These are phyloP conservation scores for Vinca minor DNA, from an alignment of 257 asterid genomes.

Conservation along the genomic window DNA sequence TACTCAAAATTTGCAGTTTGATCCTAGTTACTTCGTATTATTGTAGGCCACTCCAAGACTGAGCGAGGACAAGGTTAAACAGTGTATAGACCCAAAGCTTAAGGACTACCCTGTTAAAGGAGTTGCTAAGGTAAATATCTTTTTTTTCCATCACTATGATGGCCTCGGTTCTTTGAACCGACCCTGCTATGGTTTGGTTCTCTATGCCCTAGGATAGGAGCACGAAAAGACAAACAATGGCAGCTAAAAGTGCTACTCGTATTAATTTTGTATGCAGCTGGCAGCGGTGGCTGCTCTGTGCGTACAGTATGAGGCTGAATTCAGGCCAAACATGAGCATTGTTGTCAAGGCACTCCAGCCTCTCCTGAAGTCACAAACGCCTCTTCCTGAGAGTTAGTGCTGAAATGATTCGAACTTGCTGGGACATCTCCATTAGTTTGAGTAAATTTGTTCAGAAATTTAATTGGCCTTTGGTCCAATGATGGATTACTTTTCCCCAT, in stretches of 20 bases:
- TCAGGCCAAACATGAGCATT: conserved; percentile 87
- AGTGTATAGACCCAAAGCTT: conserved; percentile 78
- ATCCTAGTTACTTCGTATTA: background rate
- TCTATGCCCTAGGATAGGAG: background rate
- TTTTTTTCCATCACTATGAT: conserved; percentile 14
- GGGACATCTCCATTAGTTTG: background rate
- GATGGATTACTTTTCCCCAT: background rate
- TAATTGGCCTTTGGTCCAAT: background rate
- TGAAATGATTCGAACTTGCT: background rate
- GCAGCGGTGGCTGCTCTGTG: conserved; percentile 93
- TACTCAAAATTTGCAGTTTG: background rate
- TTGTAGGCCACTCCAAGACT: conserved; percentile 79
- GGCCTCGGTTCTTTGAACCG: no score
- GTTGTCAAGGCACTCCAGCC: conserved; percentile 90
- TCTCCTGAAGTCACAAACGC: conserved; percentile 49
- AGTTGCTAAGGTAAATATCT: conserved; percentile 68
- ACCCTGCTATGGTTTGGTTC: no score
- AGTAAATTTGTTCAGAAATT: background rate
- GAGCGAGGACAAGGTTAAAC: conserved; percentile 88
- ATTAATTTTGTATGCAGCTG: conserved; percentile 41
- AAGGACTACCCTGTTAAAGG: conserved; percentile 80
- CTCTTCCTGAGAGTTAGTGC: conserved; percentile 38
- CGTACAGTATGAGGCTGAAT: conserved; percentile 88
- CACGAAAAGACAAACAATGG: background rate
- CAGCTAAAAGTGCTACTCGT: conserved; percentile 4